Evolutionary conservation across 73 alveolate genomes (phyloP).

Genomic region (Paramecium primaurelia): DNA sequence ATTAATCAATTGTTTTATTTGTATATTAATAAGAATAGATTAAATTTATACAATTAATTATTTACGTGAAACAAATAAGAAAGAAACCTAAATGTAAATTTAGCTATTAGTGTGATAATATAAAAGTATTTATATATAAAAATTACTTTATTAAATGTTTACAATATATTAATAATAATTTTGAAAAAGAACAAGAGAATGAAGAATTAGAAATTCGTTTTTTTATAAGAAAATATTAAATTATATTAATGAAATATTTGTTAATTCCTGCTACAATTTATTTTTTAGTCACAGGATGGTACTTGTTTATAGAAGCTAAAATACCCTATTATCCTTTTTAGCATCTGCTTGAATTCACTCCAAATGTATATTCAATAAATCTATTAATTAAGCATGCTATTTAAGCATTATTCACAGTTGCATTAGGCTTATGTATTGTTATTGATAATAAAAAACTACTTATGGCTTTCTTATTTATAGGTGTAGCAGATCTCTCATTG

Average conservation of each 20-base stretch:
- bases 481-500: background rate
- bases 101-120: background rate
- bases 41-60: background rate
- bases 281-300: slow-evolving; percentile 7
- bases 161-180: background rate
- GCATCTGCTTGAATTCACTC: background rate
- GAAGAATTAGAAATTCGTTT: background rate
- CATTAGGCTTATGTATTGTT: background rate
- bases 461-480: background rate
- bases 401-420: background rate
- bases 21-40: background rate
- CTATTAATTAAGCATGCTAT: background rate
- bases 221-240: background rate
- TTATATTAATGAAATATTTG: background rate
- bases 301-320: background rate
- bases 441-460: background rate
- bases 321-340: background rate
- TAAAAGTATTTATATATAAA: background rate
- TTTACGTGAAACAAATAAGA: background rate
- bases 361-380: background rate
- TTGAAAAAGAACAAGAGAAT: background rate
- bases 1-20: background rate
- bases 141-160: background rate
- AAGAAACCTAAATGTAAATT: background rate
- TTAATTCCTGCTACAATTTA: background rate